phyloP scores from a whole-genome alignment of 192 early-diverging fungal genomes.

The Obelidium mucronatum region DNA sequence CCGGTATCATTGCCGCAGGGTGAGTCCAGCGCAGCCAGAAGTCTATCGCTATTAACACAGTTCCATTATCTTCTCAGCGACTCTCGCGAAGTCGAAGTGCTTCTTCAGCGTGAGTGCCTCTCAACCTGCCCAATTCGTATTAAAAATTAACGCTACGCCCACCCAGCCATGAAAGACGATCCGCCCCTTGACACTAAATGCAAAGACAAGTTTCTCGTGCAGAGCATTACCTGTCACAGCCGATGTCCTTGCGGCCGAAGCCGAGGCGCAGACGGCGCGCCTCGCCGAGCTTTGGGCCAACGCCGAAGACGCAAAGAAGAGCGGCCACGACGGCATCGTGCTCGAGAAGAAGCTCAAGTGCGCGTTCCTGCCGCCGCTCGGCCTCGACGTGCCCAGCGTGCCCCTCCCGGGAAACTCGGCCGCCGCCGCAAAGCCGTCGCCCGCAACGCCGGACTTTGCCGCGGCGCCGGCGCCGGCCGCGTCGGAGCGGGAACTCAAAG shows the following conservation, averaged over 20 bases:
- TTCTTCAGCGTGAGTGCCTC: too few relatives aligned
- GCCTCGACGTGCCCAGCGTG: background rate
- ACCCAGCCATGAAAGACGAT: conserved; percentile 86
- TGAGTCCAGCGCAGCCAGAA: too few relatives aligned
- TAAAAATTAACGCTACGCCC: too few relatives aligned
- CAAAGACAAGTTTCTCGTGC: conserved; percentile 97
- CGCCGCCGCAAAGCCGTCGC: background rate
- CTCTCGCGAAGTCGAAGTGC: conserved; percentile 79
- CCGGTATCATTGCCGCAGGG: conserved; percentile 76
- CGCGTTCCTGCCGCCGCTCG: conserved; percentile 29
- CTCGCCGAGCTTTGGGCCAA: conserved; percentile 53
- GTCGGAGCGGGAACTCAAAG: conserved; percentile 35
- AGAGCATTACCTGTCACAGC: conserved; percentile 73
- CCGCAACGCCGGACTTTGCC: background rate
- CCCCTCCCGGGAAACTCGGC: background rate
- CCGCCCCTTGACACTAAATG: conserved; percentile 79
- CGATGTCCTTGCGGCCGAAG: conserved; percentile 68
- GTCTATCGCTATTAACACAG: background rate
- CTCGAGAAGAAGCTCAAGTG: conserved; percentile 56
- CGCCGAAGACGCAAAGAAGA: conserved; percentile 55
- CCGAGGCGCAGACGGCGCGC: conserved; percentile 55
- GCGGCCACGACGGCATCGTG: conserved; percentile 41
- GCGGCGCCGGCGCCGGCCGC: conserved; percentile 10
- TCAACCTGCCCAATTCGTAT: too few relatives aligned
- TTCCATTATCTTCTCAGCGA: too few relatives aligned